These are phyloP conservation scores for Odontarrhena argentea DNA, from an alignment of 345 rosid species.

Conservation along the genomic window DNA sequence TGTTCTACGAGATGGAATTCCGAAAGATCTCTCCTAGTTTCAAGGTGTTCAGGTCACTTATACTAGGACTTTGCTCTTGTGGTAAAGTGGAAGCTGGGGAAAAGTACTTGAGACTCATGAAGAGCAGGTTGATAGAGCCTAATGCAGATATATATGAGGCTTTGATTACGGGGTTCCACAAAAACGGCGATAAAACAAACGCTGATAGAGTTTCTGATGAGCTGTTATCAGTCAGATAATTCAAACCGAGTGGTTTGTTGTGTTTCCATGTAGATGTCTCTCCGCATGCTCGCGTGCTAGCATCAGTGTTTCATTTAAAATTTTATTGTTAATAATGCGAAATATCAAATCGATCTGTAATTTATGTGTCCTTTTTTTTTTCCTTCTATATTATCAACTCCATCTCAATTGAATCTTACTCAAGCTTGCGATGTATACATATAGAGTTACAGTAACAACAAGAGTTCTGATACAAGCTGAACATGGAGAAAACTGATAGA, in stretches of 20 bases:
- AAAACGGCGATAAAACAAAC: slow-evolving; percentile 41
- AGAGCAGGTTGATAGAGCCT: slow-evolving; percentile 42
- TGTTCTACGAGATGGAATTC: slow-evolving; percentile 73
- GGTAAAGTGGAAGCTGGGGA: slow-evolving; percentile 61
- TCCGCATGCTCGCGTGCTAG: no score
- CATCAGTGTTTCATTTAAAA: no score
- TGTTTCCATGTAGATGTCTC: background rate
- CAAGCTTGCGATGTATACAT: no score
- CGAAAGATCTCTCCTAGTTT: slow-evolving; percentile 49
- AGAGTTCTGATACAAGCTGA: no score
- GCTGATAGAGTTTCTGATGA: slow-evolving; percentile 47
- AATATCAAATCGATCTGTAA: no score
- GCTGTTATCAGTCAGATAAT: slow-evolving; percentile 42
- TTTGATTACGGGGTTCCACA: slow-evolving; percentile 38
- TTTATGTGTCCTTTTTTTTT: no score
- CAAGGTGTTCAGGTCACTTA: slow-evolving; percentile 45
- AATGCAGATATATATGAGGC: slow-evolving; percentile 46
- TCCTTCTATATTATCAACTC: no score
- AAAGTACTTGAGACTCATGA: slow-evolving; percentile 55
- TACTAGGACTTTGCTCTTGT: slow-evolving; percentile 48
- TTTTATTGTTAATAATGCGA: no score
- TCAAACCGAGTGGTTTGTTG: background rate
- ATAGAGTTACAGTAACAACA: no score
- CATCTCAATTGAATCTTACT: no score
- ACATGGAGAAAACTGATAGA: no score